Evolutionary conservation across 2,329 filamentous ascomycete genomes (phyloP), one percentile per base, ranked within the genome.

Genomic region (Aspergillus clavatus): DNA sequence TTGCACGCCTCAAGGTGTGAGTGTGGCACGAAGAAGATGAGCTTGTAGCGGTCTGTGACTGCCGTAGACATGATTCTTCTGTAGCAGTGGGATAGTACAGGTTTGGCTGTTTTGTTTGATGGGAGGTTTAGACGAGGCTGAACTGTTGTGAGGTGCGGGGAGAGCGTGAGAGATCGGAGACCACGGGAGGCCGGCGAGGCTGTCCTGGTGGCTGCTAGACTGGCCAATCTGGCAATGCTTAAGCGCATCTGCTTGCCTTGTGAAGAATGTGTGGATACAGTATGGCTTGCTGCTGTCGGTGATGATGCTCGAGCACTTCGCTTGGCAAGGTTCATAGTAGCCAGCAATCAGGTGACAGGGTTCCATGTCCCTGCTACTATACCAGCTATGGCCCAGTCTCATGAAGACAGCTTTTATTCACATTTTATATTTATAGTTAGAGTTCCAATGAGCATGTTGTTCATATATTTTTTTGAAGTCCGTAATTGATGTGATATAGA

Each of bases 1-100:
- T 72, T 72, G 54, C 67, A 71, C 7, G 52, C 31, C 36, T 71
- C 64, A 24, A 66, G 54, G 47, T 69, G 58, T n/a, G 62, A 48
- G 22, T 62, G 56, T 1, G 71, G 71, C 7, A 69, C 67, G 48
- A 66, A 71, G 60, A 72, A 73, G 46, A 70, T 49, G n/a, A 73
- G 66, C 45, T 72, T 71, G 58, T 71, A 67, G 45, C 63, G 62
- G 45, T 61, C 60, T 33, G 54, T 47, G 16, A 45, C 22, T 14
- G 52, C 26, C 19, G 53, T 47, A 12, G 58, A 53, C 63, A 66
- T 67, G 26, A 29, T 52, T 47, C 41, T 39, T 10, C 45, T 43
- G 23, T 10, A 29, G 26, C 11, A 29, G 23, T 44, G 7, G 7
- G 23, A 18, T 18, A 24, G 44, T 11, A 12, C 5, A 24, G 23